Conservation (phyloP, 257 asterid genomes). For the Knoxia roxburghii region DNA sequence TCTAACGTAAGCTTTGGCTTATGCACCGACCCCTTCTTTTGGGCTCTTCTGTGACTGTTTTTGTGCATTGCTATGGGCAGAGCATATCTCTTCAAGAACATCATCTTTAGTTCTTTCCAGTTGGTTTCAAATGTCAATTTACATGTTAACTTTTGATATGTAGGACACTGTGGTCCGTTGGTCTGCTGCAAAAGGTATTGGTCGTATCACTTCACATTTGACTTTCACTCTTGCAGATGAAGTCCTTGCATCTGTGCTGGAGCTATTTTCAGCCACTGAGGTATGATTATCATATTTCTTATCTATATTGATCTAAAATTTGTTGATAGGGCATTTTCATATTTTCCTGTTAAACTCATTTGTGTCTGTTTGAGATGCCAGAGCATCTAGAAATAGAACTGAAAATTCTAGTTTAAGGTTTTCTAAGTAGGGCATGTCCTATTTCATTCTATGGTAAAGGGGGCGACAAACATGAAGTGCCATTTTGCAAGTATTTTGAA, state of each 20-base stretch:
- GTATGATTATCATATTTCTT: constrained; percentile 34
- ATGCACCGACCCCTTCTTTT: background rate
- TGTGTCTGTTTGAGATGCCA: too few species aligned
- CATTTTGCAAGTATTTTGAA: background rate
- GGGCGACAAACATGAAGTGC: background rate
- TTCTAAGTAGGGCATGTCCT: background rate
- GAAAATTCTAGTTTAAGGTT: background rate
- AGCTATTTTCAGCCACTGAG: constrained; percentile 93
- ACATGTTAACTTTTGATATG: constrained; percentile 3
- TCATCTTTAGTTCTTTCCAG: background rate
- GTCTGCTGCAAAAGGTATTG: constrained; percentile 99
- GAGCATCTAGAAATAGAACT: background rate
- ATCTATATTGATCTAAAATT: background rate
- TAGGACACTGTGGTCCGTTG: constrained; percentile 98
- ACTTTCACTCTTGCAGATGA: constrained; percentile 76
- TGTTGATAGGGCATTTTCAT: background rate
- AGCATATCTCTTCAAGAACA: background rate
- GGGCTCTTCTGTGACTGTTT: background rate
- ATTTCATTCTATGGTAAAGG: background rate
- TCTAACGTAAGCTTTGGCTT: too few species aligned
- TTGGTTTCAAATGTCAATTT: constrained; percentile 1
- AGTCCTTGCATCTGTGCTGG: constrained; percentile 84
- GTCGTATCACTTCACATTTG: constrained; percentile 80
- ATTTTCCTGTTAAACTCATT: background rate
- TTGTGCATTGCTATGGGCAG: background rate